Percentiles rank a stretch among this genome's conserved stretches.
phyloP scores from a whole-genome alignment of 176 grass and related monocot species.

The Triticum urartu region DNA sequence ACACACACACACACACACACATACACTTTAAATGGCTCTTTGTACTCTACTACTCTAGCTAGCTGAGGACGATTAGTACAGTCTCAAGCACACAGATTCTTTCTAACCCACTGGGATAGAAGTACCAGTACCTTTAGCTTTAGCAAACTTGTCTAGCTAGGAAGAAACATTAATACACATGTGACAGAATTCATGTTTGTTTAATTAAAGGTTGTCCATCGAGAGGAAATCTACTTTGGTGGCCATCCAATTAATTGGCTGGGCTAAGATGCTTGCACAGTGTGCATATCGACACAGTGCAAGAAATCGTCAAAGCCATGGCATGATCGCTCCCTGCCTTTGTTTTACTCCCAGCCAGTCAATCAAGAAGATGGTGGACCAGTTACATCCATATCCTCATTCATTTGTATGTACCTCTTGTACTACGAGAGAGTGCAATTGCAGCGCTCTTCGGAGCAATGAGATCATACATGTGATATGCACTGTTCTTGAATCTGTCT shows the following conservation, averaged over 20 bases:
- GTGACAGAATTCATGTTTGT: conserved; percentile 44
- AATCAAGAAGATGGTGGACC: not conserved
- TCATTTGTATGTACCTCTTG: not conserved
- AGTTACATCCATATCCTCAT: not conserved
- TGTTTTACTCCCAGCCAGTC: conserved; percentile 24
- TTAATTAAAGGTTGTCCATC: conserved; percentile 31
- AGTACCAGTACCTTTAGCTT: not conserved
- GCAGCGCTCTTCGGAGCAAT: not conserved
- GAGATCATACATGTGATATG: conserved; percentile 22
- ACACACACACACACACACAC: too few species aligned
- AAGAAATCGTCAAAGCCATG: conserved; percentile 24
- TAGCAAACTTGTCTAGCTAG: not conserved
- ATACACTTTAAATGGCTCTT: too few species aligned
- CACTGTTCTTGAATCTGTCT: not conserved
- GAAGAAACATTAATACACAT: conserved; percentile 19
- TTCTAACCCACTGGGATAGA: conserved; percentile 23
- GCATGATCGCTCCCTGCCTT: not conserved
- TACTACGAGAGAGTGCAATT: not conserved
- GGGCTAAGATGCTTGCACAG: conserved; percentile 30
- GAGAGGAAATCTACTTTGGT: conserved; percentile 37
- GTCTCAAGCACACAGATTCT: not conserved
- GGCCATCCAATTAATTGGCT: conserved; percentile 38
- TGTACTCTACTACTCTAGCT: not conserved
- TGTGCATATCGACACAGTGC: not conserved
- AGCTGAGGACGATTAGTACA: not conserved